phyloP scores from a whole-genome alignment of 371 early-diverging fungal species.

The Mucor indicus region DNA sequence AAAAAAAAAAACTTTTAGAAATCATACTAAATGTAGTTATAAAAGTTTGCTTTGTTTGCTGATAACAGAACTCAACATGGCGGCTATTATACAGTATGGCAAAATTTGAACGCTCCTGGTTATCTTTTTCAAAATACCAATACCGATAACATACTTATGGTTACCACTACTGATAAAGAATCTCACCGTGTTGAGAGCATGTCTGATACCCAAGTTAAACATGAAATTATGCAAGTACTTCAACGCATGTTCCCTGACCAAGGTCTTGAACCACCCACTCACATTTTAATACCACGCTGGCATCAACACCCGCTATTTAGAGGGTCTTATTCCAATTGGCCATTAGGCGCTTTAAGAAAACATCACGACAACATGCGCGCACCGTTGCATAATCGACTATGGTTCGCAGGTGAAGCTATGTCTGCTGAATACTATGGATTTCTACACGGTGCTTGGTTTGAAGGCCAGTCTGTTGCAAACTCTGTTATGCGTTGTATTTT shows the following conservation, averaged over 20 bases:
- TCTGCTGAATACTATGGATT: slow-evolving; percentile 41
- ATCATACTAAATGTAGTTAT: too few relatives aligned
- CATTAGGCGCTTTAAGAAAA: slow-evolving; percentile 26
- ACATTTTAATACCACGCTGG: slow-evolving; percentile 44
- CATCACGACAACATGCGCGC: slow-evolving; percentile 43
- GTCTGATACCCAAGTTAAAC: slow-evolving; percentile 18
- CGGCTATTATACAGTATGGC: slow-evolving; percentile 46
- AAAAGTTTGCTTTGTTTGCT: slow-evolving; percentile 45
- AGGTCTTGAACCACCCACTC: slow-evolving; percentile 15
- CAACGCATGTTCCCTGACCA: slow-evolving; percentile 28
- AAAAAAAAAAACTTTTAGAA: too few relatives aligned
- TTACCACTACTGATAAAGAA: slow-evolving; percentile 35
- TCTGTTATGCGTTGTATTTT: slow-evolving; percentile 21
- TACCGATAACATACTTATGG: slow-evolving; percentile 32
- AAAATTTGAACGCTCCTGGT: slow-evolving; percentile 43
- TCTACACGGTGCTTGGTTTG: slow-evolving; percentile 46
- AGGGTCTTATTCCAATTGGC: slow-evolving; percentile 51
- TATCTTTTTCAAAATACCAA: slow-evolving; percentile 14
- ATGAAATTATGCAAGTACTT: slow-evolving; percentile 30
- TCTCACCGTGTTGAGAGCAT: slow-evolving; percentile 39
- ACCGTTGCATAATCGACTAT: slow-evolving; percentile 29
- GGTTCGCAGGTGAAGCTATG: slow-evolving; percentile 49
- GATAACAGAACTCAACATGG: slow-evolving; percentile 22
- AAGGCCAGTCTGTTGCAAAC: slow-evolving; percentile 26
- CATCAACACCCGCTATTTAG: slow-evolving; percentile 42